Base-by-base conservation (phyloP, 768 basidiomycete species). In the Pisolithus tinctorius region DNA sequence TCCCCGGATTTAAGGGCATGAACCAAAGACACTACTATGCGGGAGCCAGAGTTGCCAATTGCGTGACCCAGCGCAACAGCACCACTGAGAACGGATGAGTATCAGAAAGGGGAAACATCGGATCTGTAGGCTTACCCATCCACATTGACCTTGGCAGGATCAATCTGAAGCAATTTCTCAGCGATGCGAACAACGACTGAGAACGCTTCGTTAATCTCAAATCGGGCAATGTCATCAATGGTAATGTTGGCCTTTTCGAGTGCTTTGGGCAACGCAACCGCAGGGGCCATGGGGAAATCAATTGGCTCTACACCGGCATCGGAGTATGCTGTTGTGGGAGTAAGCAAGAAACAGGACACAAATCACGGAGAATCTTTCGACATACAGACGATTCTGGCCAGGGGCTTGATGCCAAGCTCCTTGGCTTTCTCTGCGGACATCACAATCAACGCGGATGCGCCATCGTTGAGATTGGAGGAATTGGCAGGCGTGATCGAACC, bases 191-290 rank as follows among this genome's bases (percentile, higher is more conserved):
- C 86, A 58, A 98, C 95, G 44, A 88, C 88, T 1, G 93, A 93
- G 79, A 97, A 99, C 26, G 95, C 95, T 69, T 99, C 95, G 68
- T 99, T 99, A 68, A 98, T 81, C 69, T 99, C 96, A 66, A 92
- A 99, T 45, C 87, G 77, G 42, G 93, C 78, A 57, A 99, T 91
- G 61, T 99, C 92, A 41, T 87, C 75, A 45, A 83, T 63, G 17
- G 82, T 81, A 51, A 98, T 75, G 59, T 88, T 88, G 20, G 95
- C 96, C 62, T 79, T 84, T 74, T 93, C 72, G 53, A 99, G 74
- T 11, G 96, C 96, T 52, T 81, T 69, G 20, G 96, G 96, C 37
- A 99, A 71, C 26, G 95, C 95, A 56, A 89, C 77, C 6, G 95
- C 89, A 11, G 96, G 96, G 23, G 96, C 96, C 59, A 82, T 78